Evolutionary conservation across 371 early-diverging fungal genomes (phyloP).

Genomic region (Apophysomyces elegans): DNA sequence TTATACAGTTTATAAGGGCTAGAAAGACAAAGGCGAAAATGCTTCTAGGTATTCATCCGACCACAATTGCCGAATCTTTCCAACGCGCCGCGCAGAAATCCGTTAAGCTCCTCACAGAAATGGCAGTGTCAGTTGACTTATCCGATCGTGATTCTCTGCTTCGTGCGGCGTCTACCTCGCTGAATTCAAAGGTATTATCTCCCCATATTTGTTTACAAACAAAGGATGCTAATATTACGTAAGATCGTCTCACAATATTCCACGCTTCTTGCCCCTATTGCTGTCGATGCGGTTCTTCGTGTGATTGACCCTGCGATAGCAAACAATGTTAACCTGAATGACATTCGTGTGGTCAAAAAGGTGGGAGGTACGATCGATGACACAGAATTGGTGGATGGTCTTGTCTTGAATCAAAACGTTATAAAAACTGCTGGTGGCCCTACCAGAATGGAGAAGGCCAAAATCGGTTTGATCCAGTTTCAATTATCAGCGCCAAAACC

Average conservation of each 20-base stretch:
- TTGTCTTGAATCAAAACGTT: conserved; percentile 89
- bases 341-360: conserved; percentile 95
- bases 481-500: conserved; percentile 99
- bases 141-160: conserved; percentile 89
- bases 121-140: conserved; percentile 83
- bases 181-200: conserved; percentile 87
- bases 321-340: conserved; percentile 88
- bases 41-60: conserved; percentile 89
- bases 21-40: neutral
- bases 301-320: conserved; percentile 86
- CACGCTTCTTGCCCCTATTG: conserved; percentile 89
- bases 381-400: conserved; percentile 89
- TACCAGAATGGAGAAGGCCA: conserved; percentile 92
- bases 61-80: conserved; percentile 95
- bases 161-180: conserved; percentile 93
- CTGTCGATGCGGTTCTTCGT: conserved; percentile 93
- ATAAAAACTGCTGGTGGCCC: conserved; percentile 93
- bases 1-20: neutral
- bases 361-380: conserved; percentile 98
- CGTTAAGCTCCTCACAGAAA: conserved; percentile 83
- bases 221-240: neutral
- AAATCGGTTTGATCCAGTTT: conserved; percentile 97
- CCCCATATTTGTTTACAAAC: too few relatives aligned
- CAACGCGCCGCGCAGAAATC: conserved; percentile 84
- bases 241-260: conserved; percentile 95